Evolutionary conservation across 108 stramenopile species (phyloP).

Genomic region (Pseudonitzschia pungens): DNA sequence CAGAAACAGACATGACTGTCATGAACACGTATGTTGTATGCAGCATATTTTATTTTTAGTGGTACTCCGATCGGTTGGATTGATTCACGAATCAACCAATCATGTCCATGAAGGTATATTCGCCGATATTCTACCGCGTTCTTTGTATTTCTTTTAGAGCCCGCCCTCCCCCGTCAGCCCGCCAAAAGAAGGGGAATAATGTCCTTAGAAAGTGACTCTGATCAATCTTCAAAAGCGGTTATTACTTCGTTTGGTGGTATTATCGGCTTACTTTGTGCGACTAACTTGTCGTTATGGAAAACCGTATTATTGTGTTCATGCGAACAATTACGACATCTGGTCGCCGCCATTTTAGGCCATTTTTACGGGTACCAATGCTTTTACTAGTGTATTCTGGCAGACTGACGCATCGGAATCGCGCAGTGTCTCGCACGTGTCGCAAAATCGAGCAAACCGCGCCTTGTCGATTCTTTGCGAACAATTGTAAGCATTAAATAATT

Average conservation of each 20-base stretch:
- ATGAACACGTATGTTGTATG: no score
- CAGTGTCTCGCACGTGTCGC: not conserved
- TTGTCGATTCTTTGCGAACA: not conserved
- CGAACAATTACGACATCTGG: not conserved
- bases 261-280: no score
- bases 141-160: not conserved
- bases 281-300: not conserved
- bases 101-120: not conserved
- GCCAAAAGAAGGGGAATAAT: no score
- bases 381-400: not conserved
- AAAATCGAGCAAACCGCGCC: not conserved
- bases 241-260: no score
- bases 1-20: no score
- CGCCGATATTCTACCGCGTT: not conserved
- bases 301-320: not conserved
- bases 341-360: not conserved
- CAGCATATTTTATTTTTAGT: not conserved
- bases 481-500: not conserved
- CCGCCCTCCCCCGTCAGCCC: not conserved
- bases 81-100: not conserved
- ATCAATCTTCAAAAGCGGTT: no score
- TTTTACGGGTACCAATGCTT: not conserved
- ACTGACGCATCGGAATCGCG: not conserved
- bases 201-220: no score
- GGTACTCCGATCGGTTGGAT: not conserved